These are phyloP conservation scores for Dictyostelium capitatum DNA, from an alignment of 78 protist species.

Conservation along the genomic window DNA sequence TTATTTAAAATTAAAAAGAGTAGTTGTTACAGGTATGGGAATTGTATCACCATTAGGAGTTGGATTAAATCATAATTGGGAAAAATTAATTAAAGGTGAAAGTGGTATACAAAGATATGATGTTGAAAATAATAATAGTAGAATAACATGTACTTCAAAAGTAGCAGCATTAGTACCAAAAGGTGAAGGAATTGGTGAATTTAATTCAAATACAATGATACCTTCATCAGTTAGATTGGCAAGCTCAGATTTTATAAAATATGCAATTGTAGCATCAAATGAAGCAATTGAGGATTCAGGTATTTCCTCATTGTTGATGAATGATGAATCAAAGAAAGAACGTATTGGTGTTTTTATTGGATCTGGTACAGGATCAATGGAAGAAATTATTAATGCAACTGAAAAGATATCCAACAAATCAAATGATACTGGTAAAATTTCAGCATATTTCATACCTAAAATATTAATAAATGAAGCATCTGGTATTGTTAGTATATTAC, in stretches of 20 bases:
- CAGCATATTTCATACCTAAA: slow-evolving; percentile 95
- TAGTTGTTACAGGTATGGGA: slow-evolving; percentile 96
- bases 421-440: slow-evolving; percentile 37
- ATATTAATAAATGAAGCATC: slow-evolving; percentile 94
- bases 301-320: slow-evolving; percentile 1
- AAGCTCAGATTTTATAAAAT: slow-evolving; percentile 76
- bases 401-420: slow-evolving; percentile 25
- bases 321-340: slow-evolving; percentile 4
- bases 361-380: slow-evolving; percentile 90
- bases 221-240: slow-evolving; percentile 5
- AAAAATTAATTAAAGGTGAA: slow-evolving; percentile 61
- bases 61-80: slow-evolving; percentile 86
- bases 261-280: slow-evolving; percentile 89
- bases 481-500: slow-evolving; percentile 85
- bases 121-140: neutral
- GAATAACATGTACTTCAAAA: neutral
- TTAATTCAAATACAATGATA: slow-evolving; percentile 15
- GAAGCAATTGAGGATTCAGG: slow-evolving; percentile 89
- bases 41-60: slow-evolving; percentile 94
- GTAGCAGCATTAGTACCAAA: slow-evolving; percentile 60
- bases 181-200: slow-evolving; percentile 14
- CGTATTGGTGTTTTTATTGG: slow-evolving; percentile 90
- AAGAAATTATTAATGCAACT: slow-evolving; percentile 66
- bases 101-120: slow-evolving; percentile 26
- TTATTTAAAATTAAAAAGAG: slow-evolving; percentile 78